These are phyloP conservation scores for Pyracantha coccinea DNA, from an alignment of 331 rosid species.

Conservation along the genomic window DNA sequence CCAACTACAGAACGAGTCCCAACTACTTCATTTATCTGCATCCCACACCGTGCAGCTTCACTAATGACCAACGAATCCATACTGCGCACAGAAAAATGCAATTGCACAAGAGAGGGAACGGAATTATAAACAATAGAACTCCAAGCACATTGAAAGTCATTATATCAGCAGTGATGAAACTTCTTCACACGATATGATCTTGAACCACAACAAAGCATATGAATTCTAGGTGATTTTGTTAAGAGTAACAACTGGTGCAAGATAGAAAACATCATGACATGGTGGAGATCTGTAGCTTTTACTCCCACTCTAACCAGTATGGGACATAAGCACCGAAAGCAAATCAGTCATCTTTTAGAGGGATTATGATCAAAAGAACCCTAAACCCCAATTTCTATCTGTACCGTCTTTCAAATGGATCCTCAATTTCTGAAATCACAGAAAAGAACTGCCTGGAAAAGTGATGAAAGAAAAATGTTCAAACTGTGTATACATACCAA, in stretches of 20 bases:
- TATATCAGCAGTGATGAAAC: not conserved
- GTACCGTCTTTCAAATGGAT: too few species aligned
- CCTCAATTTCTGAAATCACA: too few species aligned
- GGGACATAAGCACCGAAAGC: not conserved
- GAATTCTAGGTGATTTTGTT: not conserved
- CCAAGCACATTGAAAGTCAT: not conserved
- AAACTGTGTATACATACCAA: not conserved
- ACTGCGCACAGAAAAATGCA: constrained; percentile 25
- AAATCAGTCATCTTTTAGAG: not conserved
- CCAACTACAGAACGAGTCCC: constrained; percentile 49
- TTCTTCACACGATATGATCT: not conserved
- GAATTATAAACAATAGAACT: not conserved
- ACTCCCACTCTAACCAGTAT: not conserved
- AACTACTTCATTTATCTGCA: constrained; percentile 67
- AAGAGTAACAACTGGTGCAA: not conserved
- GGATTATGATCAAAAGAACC: not conserved
- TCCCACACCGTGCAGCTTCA: constrained; percentile 49
- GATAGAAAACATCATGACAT: not conserved
- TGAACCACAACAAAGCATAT: not conserved
- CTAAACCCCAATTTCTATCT: too few species aligned
- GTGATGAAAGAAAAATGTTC: not conserved
- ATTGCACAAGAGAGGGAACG: not conserved
- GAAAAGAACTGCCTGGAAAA: not conserved
- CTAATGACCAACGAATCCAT: constrained; percentile 60
- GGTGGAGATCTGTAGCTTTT: not conserved